These are phyloP conservation scores for Cytospora schulzeri DNA, from an alignment of 2,329 filamentous ascomycete species.

Conservation along the genomic window DNA sequence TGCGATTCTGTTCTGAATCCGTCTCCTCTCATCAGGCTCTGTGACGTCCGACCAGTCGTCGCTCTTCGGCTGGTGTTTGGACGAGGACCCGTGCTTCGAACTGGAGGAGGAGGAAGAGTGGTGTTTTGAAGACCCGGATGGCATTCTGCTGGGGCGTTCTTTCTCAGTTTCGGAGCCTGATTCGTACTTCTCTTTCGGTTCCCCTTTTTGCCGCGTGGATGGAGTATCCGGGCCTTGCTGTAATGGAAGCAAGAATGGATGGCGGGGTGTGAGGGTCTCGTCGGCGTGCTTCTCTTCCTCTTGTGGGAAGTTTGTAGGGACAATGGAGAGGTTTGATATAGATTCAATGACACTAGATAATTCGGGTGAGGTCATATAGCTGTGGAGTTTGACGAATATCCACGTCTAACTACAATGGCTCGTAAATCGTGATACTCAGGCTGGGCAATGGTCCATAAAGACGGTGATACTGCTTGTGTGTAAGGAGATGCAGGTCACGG, in stretches of 20 bases:
- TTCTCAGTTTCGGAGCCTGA: conserved; percentile 38
- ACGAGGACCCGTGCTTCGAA: conserved; percentile 30
- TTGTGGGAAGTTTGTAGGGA: not conserved
- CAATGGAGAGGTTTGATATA: conserved; percentile 16
- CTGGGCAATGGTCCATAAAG: conserved; percentile 4
- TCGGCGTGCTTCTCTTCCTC: conserved; percentile 7
- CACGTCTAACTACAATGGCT: not conserved
- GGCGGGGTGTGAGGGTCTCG: conserved; percentile 20
- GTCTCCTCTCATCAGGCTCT: conserved; percentile 70
- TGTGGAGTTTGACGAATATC: not conserved
- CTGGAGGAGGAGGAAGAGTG: conserved; percentile 35
- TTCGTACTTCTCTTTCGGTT: conserved; percentile 4
- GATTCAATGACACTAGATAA: conserved; percentile 18
- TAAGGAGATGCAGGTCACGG: conserved; percentile 1
- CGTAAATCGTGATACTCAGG: not conserved
- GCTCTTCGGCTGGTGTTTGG: conserved; percentile 45
- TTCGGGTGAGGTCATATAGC: conserved; percentile 25
- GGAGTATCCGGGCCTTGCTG: not conserved
- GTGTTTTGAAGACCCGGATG: conserved; percentile 35
- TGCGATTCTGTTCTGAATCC: conserved; percentile 75
- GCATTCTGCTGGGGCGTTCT: conserved; percentile 35
- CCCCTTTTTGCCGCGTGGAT: not conserved
- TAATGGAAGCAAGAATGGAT: conserved; percentile 5
- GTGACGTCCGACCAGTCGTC: conserved; percentile 72
- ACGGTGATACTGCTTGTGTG: not conserved